phyloP scores from a whole-genome alignment of 768 basidiomycete genomes.

The Kockovaella imperatae region DNA sequence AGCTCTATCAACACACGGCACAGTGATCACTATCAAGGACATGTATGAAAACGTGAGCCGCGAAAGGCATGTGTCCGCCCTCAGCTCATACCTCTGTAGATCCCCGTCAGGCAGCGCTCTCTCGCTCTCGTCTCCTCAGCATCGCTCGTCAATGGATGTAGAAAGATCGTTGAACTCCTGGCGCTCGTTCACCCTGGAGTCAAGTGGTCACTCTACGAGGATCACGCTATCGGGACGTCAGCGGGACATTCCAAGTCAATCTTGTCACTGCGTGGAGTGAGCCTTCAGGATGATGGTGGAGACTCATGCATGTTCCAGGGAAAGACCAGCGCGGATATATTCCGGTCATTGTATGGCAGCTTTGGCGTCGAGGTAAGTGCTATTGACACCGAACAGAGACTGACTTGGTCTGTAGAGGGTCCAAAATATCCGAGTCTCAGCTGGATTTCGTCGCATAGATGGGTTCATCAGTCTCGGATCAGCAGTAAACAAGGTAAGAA shows the following conservation, averaged over 20 bases:
- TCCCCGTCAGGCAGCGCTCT: conserved; percentile 21
- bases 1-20: conserved; percentile 68
- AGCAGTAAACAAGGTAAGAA: conserved; percentile 59
- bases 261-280: conserved; percentile 62
- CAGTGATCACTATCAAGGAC: conserved; percentile 74
- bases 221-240: conserved; percentile 8
- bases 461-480: conserved; percentile 83
- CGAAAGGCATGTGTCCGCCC: neutral
- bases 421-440: conserved; percentile 54
- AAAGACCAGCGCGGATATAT: conserved; percentile 57
- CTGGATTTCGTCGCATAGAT: conserved; percentile 54
- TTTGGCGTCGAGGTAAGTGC: conserved; percentile 59
- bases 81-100: conserved; percentile 14
- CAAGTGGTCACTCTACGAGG: conserved; percentile 57
- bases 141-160: conserved; percentile 60
- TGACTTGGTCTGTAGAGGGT: conserved; percentile 48
- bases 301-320: conserved; percentile 50
- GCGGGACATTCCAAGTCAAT: conserved; percentile 37
- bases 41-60: conserved; percentile 70
- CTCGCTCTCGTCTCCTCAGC: conserved; percentile 57
- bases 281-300: conserved; percentile 5
- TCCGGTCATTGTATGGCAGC: conserved; percentile 66
- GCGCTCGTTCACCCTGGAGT: conserved; percentile 67
- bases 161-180: conserved; percentile 63
- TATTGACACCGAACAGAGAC: no score